These are phyloP conservation scores for Symmetrospora coprosmae DNA, from an alignment of 768 basidiomycete species.

Conservation along the genomic window DNA sequence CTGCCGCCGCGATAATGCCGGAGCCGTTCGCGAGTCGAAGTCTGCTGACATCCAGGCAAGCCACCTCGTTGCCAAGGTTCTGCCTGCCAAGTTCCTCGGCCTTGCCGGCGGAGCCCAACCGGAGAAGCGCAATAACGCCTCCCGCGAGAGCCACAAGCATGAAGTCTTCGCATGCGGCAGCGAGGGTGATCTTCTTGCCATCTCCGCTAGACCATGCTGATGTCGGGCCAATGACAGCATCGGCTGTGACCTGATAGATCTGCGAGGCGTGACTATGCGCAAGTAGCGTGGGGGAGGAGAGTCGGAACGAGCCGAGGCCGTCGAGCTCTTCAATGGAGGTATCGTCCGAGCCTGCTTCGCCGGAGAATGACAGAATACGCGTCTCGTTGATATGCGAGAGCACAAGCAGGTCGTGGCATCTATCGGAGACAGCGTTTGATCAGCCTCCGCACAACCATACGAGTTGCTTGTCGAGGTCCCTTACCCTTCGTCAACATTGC, in stretches of 20 bases:
- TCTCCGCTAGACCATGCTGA: conserved; percentile 8
- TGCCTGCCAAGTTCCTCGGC: neutral
- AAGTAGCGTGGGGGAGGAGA: conserved; percentile 49
- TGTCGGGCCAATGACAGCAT: conserved; percentile 43
- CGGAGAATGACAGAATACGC: conserved; percentile 20
- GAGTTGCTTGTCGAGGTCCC: neutral
- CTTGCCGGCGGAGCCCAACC: conserved; percentile 37
- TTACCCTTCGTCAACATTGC: neutral
- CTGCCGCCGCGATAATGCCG: conserved; percentile 46
- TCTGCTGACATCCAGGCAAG: conserved; percentile 54
- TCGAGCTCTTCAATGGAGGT: conserved; percentile 40
- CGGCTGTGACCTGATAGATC: conserved; percentile 58
- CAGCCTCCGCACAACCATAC: neutral
- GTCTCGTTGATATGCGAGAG: conserved; percentile 26
- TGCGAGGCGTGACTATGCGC: conserved; percentile 50
- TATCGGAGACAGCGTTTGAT: neutral
- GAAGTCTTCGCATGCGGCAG: conserved; percentile 11
- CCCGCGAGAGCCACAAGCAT: conserved; percentile 28
- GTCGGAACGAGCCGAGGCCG: conserved; percentile 42
- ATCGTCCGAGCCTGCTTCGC: conserved; percentile 12
- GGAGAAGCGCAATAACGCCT: conserved; percentile 44
- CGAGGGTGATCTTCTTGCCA: conserved; percentile 24
- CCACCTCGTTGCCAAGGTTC: conserved; percentile 45
- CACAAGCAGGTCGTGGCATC: conserved; percentile 22
- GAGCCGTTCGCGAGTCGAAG: conserved; percentile 33